Base-by-base conservation (phyloP, 129 eudicot species). In the Chrysanthemum seticuspe region DNA sequence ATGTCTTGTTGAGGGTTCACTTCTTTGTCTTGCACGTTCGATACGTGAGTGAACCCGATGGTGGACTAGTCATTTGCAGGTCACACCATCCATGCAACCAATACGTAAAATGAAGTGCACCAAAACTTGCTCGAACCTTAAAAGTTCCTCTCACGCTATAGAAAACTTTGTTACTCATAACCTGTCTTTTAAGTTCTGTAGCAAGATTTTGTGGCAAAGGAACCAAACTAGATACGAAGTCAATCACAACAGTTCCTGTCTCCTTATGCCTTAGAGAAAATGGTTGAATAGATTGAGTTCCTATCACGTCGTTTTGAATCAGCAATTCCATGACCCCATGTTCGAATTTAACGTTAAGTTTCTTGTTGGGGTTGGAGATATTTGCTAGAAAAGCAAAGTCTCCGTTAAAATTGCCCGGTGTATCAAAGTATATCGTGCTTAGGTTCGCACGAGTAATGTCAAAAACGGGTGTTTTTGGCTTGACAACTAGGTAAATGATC, bases 41-140 rank as follows among this genome's bases (percentile, higher is more conserved):
- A 62, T 87, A 76, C 25, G 85, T 63, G 62, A 94, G 91, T 21
- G 84, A 73, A 13, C 99, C 93, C 0, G 80, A 81, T 1, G 99
- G 99, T 4, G 97, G 99, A 61, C 99, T 85, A 6, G 87, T 86
- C 88, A 94, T 79, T 84, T 90, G 96, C 73, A 94, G 47, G 36
- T 85, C 87, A 80, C 98, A 94, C 5, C 65, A 72, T 10, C 80
- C 75, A 47, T 90, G 91, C 81, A 90, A 83, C 93, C 87, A 79
- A 63, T 90, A 94, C 12, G 88, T 73, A 65, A 72, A 90, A 36
- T 83, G 97, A 79, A 88, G 25, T 67, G 72, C 21, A 54, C 99
- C 97, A 19, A 85, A 62, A 57, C 78, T 90, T 2, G 78, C 87
- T 36, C 80, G 86, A 19, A 94, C 93, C 79, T 79, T 85, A 49